Evolutionary conservation across 192 early-diverging fungal genomes (phyloP).

Genomic region (Backusella westeae): DNA sequence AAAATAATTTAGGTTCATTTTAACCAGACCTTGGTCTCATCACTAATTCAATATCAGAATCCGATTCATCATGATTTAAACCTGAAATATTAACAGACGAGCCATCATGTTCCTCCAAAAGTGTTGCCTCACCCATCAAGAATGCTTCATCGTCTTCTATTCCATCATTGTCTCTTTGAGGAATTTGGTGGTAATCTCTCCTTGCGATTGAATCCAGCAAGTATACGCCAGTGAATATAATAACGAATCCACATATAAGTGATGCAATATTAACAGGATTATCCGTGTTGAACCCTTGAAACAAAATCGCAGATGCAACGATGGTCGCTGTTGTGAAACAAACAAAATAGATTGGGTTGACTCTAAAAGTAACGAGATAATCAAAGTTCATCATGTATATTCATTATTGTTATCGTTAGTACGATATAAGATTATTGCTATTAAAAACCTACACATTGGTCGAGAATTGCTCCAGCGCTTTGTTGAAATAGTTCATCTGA

Average conservation of each 20-base stretch:
- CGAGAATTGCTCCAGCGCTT: slow-evolving; percentile 88
- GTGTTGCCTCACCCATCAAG: slow-evolving; percentile 45
- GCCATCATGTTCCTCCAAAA: slow-evolving; percentile 47
- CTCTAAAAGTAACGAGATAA: slow-evolving; percentile 34
- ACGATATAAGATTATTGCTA: not conserved
- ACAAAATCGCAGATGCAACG: slow-evolving; percentile 84
- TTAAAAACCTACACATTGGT: slow-evolving; percentile 70
- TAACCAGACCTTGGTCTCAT: not conserved
- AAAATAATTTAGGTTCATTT: not conserved
- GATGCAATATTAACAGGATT: slow-evolving; percentile 76
- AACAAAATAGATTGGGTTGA: slow-evolving; percentile 91
- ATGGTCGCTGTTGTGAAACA: slow-evolving; percentile 95
- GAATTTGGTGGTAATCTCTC: slow-evolving; percentile 12
- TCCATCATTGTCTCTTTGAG: slow-evolving; percentile 23
- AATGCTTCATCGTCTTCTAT: slow-evolving; percentile 33
- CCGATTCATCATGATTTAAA: slow-evolving; percentile 29
- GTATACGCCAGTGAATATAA: slow-evolving; percentile 94
- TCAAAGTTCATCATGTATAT: not conserved
- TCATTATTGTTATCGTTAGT: not conserved
- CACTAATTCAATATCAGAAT: slow-evolving; percentile 27
- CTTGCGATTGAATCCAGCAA: slow-evolving; percentile 59
- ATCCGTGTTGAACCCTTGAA: slow-evolving; percentile 82
- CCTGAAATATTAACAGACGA: slow-evolving; percentile 34
- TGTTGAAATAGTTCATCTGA: slow-evolving; percentile 98
- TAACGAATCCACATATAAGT: slow-evolving; percentile 85